phyloP scores from a whole-genome alignment of 2,329 filamentous ascomycete genomes.

The Ophiognomonia clavigignenti-juglandacearum region DNA sequence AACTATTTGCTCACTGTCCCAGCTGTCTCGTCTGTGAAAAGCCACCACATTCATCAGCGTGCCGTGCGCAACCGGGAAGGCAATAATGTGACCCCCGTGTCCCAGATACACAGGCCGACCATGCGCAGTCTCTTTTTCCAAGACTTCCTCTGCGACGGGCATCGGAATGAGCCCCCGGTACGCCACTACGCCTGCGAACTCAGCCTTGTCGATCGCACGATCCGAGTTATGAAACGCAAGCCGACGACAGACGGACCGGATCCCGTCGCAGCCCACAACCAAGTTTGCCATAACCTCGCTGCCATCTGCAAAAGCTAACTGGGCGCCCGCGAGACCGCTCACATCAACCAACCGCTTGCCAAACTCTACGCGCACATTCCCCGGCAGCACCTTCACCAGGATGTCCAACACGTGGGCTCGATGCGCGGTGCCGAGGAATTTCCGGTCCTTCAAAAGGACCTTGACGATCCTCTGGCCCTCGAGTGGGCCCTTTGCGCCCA shows the following conservation, averaged over 20 bases:
- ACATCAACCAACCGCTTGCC: background rate
- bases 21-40: background rate
- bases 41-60: slow-evolving; percentile 1
- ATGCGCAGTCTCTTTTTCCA: background rate
- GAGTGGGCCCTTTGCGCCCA: background rate
- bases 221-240: background rate
- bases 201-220: background rate
- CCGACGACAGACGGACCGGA: background rate
- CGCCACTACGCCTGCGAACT: background rate
- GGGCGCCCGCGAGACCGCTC: background rate
- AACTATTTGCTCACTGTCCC: background rate
- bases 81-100: slow-evolving; percentile 2
- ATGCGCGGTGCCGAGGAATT: background rate
- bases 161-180: slow-evolving; percentile 4
- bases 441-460: background rate
- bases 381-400: slow-evolving; percentile 1
- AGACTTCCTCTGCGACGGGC: background rate
- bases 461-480: slow-evolving; percentile 1
- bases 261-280: slow-evolving; percentile 3
- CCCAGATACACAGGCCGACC: slow-evolving; percentile 1
- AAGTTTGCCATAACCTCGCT: background rate
- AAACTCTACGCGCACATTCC: background rate
- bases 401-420: background rate
- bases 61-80: background rate
- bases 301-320: background rate